Evolutionary conservation across 2,329 filamentous ascomycete genomes (phyloP).

Genomic region (Penicillium sp.): DNA sequence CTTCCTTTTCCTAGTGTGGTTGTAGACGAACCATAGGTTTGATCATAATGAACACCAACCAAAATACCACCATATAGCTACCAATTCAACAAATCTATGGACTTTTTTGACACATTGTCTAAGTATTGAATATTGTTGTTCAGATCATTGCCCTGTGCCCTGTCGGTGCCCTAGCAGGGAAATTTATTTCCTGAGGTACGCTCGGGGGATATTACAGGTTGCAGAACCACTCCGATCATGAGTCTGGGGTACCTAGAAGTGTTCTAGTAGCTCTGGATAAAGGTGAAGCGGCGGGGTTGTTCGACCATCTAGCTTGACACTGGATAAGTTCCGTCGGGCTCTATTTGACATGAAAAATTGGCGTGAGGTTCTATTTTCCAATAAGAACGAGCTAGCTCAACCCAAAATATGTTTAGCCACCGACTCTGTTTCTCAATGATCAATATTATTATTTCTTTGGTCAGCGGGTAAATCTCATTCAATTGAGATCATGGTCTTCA

Average conservation of each 20-base stretch:
- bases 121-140: too few species aligned
- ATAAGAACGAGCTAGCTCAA: too few species aligned
- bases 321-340: not conserved
- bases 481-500: too few species aligned
- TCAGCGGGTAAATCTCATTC: too few species aligned
- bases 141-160: too few species aligned
- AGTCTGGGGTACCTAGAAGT: too few species aligned
- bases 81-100: not conserved
- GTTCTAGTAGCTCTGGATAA: not conserved
- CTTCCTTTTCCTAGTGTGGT: constrained; percentile 1
- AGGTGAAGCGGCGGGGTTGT: not conserved
- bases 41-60: constrained; percentile 9
- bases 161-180: too few species aligned
- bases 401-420: too few species aligned
- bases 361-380: not conserved
- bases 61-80: not conserved
- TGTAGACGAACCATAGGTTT: constrained; percentile 5
- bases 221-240: not conserved
- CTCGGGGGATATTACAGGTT: not conserved
- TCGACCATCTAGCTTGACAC: not conserved
- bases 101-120: not conserved
- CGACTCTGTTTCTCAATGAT: too few species aligned
- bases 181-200: not conserved
- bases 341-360: not conserved
- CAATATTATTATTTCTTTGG: too few species aligned